Percentiles rank a stretch among this genome's conserved stretches.
Evolutionary conservation across 805 yeast genomes (phyloP).

Genomic region (Ogataea paraovalis): DNA sequence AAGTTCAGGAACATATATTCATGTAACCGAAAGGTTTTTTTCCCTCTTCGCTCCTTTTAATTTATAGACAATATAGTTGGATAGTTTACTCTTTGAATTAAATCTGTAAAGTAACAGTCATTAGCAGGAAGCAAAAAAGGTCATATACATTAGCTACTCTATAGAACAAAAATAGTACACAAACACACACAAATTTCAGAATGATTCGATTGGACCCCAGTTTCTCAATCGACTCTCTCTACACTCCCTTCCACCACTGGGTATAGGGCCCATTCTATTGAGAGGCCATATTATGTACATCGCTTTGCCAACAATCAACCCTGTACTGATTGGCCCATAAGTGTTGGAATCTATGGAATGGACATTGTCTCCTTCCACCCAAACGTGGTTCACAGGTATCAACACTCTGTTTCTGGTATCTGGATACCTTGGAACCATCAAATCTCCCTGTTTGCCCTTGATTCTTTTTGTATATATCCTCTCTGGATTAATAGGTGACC

Average conservation of each 20-base stretch:
- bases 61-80: neutral
- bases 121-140: neutral
- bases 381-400: conserved; percentile 76
- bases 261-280: conserved; percentile 47
- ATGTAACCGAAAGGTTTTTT: neutral
- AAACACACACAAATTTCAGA: neutral
- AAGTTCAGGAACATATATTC: too few species aligned
- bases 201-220: neutral
- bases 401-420: conserved; percentile 60
- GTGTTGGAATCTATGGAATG: conserved; percentile 82
- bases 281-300: conserved; percentile 68
- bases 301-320: conserved; percentile 76
- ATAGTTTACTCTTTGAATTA: neutral
- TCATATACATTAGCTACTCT: neutral
- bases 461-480: conserved; percentile 75
- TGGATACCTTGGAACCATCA: conserved; percentile 54
- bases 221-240: conserved; percentile 26
- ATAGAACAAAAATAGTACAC: neutral
- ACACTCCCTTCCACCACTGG: conserved; percentile 51
- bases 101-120: neutral
- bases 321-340: conserved; percentile 85
- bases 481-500: conserved; percentile 80
- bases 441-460: conserved; percentile 71
- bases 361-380: conserved; percentile 94
- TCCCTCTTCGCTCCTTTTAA: neutral